Percentiles rank a stretch among this genome's conserved stretches.
Conservation (phyloP, 2,329 filamentous ascomycete species). For the Clonostachys solani region DNA sequence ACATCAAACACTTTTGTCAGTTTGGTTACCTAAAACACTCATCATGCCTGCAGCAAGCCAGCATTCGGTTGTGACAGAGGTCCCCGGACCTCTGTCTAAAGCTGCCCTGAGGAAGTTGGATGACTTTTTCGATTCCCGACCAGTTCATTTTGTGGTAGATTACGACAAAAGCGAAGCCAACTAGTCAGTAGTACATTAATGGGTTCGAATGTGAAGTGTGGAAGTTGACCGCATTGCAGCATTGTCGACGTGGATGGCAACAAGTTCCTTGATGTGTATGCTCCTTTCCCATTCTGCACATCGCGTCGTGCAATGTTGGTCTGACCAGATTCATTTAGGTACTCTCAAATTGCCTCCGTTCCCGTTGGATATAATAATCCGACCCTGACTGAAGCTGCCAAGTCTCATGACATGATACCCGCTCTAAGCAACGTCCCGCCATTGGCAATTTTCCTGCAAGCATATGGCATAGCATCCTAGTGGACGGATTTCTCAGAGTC, state of each 20-base stretch:
- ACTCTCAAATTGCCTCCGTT: slow-evolving; percentile 80
- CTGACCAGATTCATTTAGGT: slow-evolving; percentile 21
- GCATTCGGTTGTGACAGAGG: slow-evolving; percentile 26
- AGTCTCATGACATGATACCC: slow-evolving; percentile 66
- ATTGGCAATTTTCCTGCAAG: slow-evolving; percentile 77
- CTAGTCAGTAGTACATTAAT: slow-evolving; percentile 23
- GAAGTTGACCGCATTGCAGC: neutral
- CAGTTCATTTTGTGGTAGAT: slow-evolving; percentile 47
- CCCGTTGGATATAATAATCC: slow-evolving; percentile 81
- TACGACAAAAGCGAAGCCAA: slow-evolving; percentile 48
- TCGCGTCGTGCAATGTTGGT: neutral
- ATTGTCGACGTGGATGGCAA: slow-evolving; percentile 46
- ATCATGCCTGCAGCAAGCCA: slow-evolving; percentile 25
- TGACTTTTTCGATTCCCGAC: slow-evolving; percentile 44
- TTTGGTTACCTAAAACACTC: neutral
- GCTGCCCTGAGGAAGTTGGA: slow-evolving; percentile 35
- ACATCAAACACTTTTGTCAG: no score
- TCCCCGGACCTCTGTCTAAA: slow-evolving; percentile 32
- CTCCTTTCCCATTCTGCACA: neutral
- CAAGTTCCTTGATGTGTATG: slow-evolving; percentile 38
- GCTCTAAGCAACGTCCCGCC: slow-evolving; percentile 75
- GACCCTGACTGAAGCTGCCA: slow-evolving; percentile 58
- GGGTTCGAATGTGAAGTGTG: neutral
- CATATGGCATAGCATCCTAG: slow-evolving; percentile 69
- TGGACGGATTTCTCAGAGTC: slow-evolving; percentile 66